Conservation (phyloP, 1,139 yeast genomes). For the Debaryomyces subglobosus region DNA sequence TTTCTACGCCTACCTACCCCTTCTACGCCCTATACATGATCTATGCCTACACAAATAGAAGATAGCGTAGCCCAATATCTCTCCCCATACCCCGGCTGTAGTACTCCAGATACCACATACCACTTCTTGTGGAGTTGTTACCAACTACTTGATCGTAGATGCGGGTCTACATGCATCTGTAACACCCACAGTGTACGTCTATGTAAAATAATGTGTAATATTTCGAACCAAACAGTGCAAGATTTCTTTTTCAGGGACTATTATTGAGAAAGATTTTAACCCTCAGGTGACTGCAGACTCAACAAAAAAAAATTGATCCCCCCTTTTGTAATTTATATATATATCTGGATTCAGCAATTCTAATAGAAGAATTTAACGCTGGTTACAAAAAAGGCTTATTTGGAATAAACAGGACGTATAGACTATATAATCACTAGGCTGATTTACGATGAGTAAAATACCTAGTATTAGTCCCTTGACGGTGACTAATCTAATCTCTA, state of each 20-base stretch:
- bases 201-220: background rate
- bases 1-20: background rate
- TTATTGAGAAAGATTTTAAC: background rate
- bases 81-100: background rate
- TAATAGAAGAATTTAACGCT: background rate
- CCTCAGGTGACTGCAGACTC: slow-evolving; percentile 7
- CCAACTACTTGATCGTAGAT: background rate
- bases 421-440: background rate
- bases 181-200: background rate
- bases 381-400: background rate
- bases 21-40: too few species aligned
- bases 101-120: background rate
- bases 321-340: slow-evolving; percentile 1
- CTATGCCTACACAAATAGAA: background rate
- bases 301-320: slow-evolving; percentile 7
- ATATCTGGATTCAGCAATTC: background rate
- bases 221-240: background rate
- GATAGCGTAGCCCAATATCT: too few species aligned
- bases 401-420: background rate
- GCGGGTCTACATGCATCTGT: background rate
- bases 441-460: slow-evolving; percentile 3
- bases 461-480: slow-evolving; percentile 8
- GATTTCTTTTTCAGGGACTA: slow-evolving; percentile 5
- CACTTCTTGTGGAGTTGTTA: background rate
- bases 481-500: slow-evolving; percentile 8